phyloP scores from a whole-genome alignment of 352 stramenopile genomes.

The Lagenidium giganteum region DNA sequence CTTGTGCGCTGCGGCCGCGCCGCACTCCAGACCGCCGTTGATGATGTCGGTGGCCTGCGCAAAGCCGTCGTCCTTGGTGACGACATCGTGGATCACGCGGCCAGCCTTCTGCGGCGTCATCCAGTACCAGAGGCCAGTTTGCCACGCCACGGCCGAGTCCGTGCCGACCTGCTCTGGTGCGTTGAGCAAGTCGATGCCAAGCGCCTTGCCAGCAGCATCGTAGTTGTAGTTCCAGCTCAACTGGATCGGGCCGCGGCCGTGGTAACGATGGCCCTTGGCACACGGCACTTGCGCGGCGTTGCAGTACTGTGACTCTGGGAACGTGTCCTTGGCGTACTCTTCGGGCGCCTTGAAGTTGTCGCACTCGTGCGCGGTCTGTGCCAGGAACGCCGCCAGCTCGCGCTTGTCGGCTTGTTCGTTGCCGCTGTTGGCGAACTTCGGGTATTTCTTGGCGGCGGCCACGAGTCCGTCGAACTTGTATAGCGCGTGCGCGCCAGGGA shows the following conservation, averaged over 20 bases:
- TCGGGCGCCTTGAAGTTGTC: constrained; percentile 36
- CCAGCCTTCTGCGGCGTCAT: constrained; percentile 32
- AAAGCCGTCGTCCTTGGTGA: constrained; percentile 28
- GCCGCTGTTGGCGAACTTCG: constrained; percentile 37
- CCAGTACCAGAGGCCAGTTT: constrained; percentile 44
- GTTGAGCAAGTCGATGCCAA: constrained; percentile 31
- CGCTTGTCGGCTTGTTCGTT: constrained; percentile 32
- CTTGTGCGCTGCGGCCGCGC: constrained; percentile 21
- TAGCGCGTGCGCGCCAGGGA: constrained; percentile 29
- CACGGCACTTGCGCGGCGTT: constrained; percentile 27
- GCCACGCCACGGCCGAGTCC: constrained; percentile 27
- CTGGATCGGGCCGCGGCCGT: constrained; percentile 42
- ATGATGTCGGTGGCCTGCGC: constrained; percentile 36
- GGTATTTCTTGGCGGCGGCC: constrained; percentile 27
- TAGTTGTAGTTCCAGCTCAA: constrained; percentile 61
- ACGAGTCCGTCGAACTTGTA: constrained; percentile 41
- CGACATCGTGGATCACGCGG: constrained; percentile 36
- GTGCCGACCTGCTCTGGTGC: constrained; percentile 34
- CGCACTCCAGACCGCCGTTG: constrained; percentile 43
- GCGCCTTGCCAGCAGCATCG: constrained; percentile 27
- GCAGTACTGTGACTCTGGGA: constrained; percentile 38
- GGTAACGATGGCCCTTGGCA: constrained; percentile 28
- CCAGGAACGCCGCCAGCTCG: constrained; percentile 39
- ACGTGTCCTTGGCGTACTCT: constrained; percentile 31
- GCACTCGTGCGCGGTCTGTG: constrained; percentile 34